A percentile compares a stretch with the other conserved stretches of the same genome.
These are phyloP conservation scores for Citeromyces matritensis DNA, from an alignment of 805 yeast species.

Conservation along the genomic window DNA sequence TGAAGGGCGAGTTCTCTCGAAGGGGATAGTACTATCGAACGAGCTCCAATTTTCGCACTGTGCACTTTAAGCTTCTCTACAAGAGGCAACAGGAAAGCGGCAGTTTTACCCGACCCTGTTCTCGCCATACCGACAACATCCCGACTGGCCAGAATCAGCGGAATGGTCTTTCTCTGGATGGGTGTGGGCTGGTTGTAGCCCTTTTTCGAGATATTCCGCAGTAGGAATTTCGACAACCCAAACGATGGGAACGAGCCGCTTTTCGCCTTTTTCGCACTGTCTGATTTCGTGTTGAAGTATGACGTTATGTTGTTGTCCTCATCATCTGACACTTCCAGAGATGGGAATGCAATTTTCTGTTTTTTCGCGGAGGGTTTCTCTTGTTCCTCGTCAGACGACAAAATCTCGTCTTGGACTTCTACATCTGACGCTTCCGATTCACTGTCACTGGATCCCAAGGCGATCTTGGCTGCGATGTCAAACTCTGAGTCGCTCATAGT, in stretches of 20 bases:
- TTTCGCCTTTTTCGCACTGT: constrained; percentile 41
- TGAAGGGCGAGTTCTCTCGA: constrained; percentile 94
- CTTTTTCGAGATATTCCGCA: constrained; percentile 59
- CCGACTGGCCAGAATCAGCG: constrained; percentile 69
- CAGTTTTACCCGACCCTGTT: constrained; percentile 98
- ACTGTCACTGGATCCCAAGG: constrained; percentile 15
- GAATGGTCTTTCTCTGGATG: constrained; percentile 91
- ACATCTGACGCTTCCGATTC: constrained; percentile 15
- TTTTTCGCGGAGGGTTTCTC: constrained; percentile 6
- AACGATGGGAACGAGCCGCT: constrained; percentile 81
- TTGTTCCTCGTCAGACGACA: constrained; percentile 20
- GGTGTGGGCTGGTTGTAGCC: constrained; percentile 97
- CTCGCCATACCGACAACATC: constrained; percentile 99
- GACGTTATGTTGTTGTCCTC: constrained; percentile 17
- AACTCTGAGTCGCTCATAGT: constrained; percentile 24
- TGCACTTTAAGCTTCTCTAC: constrained; percentile 75
- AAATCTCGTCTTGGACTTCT: constrained; percentile 38
- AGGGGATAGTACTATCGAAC: constrained; percentile 86
- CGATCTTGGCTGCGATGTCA: constrained; percentile 52
- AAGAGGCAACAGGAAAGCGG: constrained; percentile 87
- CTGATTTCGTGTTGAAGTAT: constrained; percentile 21
- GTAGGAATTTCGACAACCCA: constrained; percentile 63
- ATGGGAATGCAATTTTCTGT: constrained; percentile 15
- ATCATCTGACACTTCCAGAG: constrained; percentile 28
- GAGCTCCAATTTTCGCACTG: constrained; percentile 73